Evolutionary conservation across 371 early-diverging fungal species (phyloP).

Genomic region (Mucor circinelloides): DNA sequence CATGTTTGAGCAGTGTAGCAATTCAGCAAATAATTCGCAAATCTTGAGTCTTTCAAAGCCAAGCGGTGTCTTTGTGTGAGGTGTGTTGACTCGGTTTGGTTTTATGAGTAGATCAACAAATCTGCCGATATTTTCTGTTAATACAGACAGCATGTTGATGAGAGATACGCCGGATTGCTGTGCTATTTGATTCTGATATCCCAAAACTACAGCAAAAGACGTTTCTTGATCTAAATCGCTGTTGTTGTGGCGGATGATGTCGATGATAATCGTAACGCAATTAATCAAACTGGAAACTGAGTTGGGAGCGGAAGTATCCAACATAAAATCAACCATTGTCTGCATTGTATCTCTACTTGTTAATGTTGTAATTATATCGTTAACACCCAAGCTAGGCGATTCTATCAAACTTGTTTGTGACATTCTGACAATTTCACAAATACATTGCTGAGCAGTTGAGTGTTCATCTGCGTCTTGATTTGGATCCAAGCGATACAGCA

Average conservation of each 20-base stretch:
- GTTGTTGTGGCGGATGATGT: conserved; percentile 93
- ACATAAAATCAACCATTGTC: conserved; percentile 84
- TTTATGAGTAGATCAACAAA: conserved; percentile 65
- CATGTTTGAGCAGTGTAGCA: conserved; percentile 86
- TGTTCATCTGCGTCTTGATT: conserved; percentile 73
- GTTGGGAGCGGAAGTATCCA: conserved; percentile 76
- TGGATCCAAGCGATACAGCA: conserved; percentile 82
- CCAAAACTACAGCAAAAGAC: conserved; percentile 1
- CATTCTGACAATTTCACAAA: conserved; percentile 89
- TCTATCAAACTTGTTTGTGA: conserved; percentile 72
- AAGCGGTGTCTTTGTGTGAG: conserved; percentile 62
- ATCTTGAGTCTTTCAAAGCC: conserved; percentile 91
- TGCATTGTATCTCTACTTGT: conserved; percentile 74
- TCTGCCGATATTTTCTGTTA: conserved; percentile 69
- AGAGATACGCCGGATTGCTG: conserved; percentile 42
- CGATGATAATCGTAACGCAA: conserved; percentile 93
- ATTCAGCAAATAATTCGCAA: conserved; percentile 94
- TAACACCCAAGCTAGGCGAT: conserved; percentile 68
- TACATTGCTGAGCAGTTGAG: conserved; percentile 83
- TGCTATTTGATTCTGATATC: conserved; percentile 23
- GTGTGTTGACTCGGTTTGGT: conserved; percentile 34
- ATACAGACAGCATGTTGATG: conserved; percentile 79
- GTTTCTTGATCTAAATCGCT: conserved; percentile 44
- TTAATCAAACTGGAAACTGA: conserved; percentile 85
- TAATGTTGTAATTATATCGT: conserved; percentile 72